Percentiles rank a stretch among this genome's conserved stretches.
These are phyloP conservation scores for Coemansia guatemalensis DNA, from an alignment of 192 early-diverging fungal species.

Conservation along the genomic window DNA sequence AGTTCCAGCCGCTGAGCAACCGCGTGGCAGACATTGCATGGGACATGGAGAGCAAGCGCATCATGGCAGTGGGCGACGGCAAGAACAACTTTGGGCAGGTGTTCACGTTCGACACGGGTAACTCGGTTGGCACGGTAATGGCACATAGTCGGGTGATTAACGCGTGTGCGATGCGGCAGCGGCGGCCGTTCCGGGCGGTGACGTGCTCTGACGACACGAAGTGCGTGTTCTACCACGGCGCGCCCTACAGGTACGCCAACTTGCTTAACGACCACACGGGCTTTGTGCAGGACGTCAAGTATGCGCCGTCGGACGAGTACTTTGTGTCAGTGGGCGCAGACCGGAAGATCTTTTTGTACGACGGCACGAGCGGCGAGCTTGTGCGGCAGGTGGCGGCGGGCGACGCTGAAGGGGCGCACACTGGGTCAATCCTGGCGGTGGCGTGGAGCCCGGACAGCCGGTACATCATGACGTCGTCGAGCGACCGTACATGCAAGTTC, in stretches of 20 bases:
- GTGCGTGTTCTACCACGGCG: conserved; percentile 89
- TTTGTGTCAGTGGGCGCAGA: conserved; percentile 88
- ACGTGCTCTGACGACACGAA: conserved; percentile 89
- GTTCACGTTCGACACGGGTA: conserved; percentile 85
- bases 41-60: conserved; percentile 93
- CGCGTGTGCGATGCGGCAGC: conserved; percentile 82
- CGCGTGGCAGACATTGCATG: conserved; percentile 87
- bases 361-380: conserved; percentile 86
- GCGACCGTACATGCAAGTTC: conserved; percentile 83
- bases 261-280: conserved; percentile 77
- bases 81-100: conserved; percentile 88
- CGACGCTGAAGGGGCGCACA: conserved; percentile 59
- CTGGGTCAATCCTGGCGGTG: conserved; percentile 80
- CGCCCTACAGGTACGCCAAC: conserved; percentile 82
- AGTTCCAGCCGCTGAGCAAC: conserved; percentile 73
- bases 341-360: conserved; percentile 89
- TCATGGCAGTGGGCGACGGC: conserved; percentile 97
- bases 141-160: conserved; percentile 91
- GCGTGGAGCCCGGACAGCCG: conserved; percentile 84
- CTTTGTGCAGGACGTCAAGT: conserved; percentile 90
- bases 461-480: conserved; percentile 77
- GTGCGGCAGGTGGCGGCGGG: conserved; percentile 55
- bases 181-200: conserved; percentile 88
- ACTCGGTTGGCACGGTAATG: conserved; percentile 85
- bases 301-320: conserved; percentile 74